Evolutionary conservation across 176 grass and related monocot genomes (phyloP).

Genomic region (Bolboschoenus planiculmis): DNA sequence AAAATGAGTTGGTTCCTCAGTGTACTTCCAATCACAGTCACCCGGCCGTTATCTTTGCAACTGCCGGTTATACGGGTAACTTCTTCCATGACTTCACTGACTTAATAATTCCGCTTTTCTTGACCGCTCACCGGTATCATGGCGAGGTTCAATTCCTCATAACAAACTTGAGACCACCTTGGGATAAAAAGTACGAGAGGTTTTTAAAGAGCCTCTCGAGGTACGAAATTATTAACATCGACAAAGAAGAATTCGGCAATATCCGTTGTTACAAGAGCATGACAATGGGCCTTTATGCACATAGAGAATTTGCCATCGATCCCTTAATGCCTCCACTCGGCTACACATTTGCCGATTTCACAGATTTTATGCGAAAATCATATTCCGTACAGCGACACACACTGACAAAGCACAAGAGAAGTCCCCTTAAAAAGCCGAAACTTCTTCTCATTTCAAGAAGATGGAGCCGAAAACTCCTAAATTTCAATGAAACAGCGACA

Average conservation of each 20-base stretch:
- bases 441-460: constrained; percentile 22
- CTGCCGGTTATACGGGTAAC: constrained; percentile 17
- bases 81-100: constrained; percentile 30
- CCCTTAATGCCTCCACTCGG: constrained; percentile 19
- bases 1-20: constrained; percentile 1
- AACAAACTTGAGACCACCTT: not conserved
- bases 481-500: constrained; percentile 25
- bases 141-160: constrained; percentile 24
- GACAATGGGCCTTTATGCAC: constrained; percentile 15
- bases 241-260: not conserved
- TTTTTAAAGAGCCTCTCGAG: constrained; percentile 10
- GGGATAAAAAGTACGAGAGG: constrained; percentile 9
- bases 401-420: not conserved
- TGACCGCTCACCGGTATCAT: constrained; percentile 16
- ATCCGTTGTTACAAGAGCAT: constrained; percentile 22
- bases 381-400: constrained; percentile 5
- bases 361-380: constrained; percentile 16
- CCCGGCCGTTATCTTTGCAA: constrained; percentile 22
- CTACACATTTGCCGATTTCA: constrained; percentile 22
- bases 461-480: constrained; percentile 14
- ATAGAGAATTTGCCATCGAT: constrained; percentile 28
- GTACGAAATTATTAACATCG: constrained; percentile 19
- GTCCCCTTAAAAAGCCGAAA: constrained; percentile 5
- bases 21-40: constrained; percentile 20
- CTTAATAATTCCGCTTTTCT: constrained; percentile 22